Base-by-base conservation (phyloP, 108 stramenopile species). In the Craspedostauros australis region DNA sequence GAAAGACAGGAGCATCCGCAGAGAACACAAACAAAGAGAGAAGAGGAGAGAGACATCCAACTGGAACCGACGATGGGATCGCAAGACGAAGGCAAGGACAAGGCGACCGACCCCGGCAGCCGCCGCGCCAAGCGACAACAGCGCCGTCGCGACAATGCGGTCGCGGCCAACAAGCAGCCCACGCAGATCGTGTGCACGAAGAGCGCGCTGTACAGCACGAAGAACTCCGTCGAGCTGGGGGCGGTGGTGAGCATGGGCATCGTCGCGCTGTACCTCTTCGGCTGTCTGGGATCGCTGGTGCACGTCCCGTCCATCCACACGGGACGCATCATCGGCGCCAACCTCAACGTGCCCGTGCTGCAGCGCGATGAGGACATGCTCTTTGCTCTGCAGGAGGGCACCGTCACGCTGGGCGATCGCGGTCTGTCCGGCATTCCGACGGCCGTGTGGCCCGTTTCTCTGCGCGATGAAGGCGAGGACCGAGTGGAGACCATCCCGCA, bases 381-480 rank as follows among this genome's bases (percentile, higher is more conserved):
- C n/a, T 49, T n/a, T n/a, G n/a, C n/a, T n/a, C n/a, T n/a, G n/a
- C n/a, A n/a, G n/a, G n/a, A n/a, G n/a, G n/a, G 18, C 5, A 46
- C 52, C 6, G 8, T 16, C 15, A 29, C 22, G 52, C 15, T 9
- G 9, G 34, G 9, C 11, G 9, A 8, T 34, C 8, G 29, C 29
- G 23, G 9, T 30, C 8, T 34, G 29, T 9, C 11, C 19, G n/a
- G n/a, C n/a, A 53, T 76, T 47, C 86, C 86, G 14, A 39, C 24
- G 6, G 67, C 64, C 2, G 63, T 38, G 9, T 91, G 89, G 89
- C 89, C 89, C 15, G 72, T 86, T 14, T 54, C 75, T 5, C 54
- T 78, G 12, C 40, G 75, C 28, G 55, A 77, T 40, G 78, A 84
- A 72, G 68, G 64, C 28, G 69, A 84, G 22, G 64, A 77, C 3